These are phyloP conservation scores for Luffa acutangula DNA, from an alignment of 306 rosid genomes.

Conservation along the genomic window DNA sequence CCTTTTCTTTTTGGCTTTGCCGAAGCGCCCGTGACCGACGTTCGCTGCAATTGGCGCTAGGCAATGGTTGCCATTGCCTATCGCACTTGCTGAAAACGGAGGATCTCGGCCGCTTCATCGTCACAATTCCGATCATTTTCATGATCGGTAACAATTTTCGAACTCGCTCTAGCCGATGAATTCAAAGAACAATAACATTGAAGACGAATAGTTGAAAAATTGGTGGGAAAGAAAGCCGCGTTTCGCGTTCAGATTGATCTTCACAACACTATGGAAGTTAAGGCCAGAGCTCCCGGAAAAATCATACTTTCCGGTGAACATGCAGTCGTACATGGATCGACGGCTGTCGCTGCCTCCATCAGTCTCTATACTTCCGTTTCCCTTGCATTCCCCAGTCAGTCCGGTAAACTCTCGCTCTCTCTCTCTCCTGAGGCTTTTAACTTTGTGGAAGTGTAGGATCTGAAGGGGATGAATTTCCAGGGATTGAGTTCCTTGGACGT, in stretches of 20 bases:
- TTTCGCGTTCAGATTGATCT: background rate
- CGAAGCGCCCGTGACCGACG: background rate
- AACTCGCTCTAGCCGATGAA: background rate
- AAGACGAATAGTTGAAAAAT: background rate
- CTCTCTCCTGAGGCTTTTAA: background rate
- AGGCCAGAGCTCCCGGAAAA: slow-evolving; percentile 85
- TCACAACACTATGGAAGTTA: slow-evolving; percentile 45
- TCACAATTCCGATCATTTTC: background rate
- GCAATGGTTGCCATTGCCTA: background rate
- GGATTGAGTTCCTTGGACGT: background rate
- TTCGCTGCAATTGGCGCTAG: background rate
- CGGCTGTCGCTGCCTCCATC: slow-evolving; percentile 82
- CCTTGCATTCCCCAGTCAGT: slow-evolving; percentile 41
- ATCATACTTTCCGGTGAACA: slow-evolving; percentile 79
- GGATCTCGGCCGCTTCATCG: background rate
- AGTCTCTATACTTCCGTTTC: slow-evolving; percentile 58
- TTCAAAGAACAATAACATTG: background rate
- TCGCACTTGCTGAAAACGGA: background rate
- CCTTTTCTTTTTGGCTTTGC: background rate
- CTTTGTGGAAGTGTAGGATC: background rate
- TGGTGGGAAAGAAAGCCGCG: background rate
- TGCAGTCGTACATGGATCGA: slow-evolving; percentile 89
- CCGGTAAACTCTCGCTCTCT: slow-evolving; percentile 18
- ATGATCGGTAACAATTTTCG: background rate
- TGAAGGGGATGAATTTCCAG: background rate